phyloP scores from a whole-genome alignment of 306 rosid species.

The Inga laurina region DNA sequence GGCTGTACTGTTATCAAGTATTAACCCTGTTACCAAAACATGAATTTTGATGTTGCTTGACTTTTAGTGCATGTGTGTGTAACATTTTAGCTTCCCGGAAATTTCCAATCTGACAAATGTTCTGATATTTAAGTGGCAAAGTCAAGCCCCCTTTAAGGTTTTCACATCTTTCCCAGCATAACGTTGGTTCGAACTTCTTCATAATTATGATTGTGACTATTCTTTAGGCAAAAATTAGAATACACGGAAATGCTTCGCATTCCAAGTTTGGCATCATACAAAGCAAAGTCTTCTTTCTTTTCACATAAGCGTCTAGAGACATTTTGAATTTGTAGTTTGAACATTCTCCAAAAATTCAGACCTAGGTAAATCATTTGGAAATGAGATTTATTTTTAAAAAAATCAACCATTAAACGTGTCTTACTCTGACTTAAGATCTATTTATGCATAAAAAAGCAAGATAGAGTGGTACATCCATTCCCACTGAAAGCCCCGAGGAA shows the following conservation, averaged over 20 bases:
- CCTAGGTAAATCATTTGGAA: neutral
- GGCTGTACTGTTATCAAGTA: neutral
- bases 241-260: neutral
- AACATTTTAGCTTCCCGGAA: conserved; percentile 17
- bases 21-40: neutral
- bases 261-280: conserved; percentile 19
- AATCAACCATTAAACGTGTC: conserved; percentile 1
- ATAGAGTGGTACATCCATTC: neutral
- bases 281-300: neutral
- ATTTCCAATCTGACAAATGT: conserved; percentile 13
- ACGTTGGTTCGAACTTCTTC: neutral
- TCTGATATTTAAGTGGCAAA: neutral
- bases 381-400: too few relatives aligned
- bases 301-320: neutral
- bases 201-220: conserved; percentile 4
- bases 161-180: conserved; percentile 4
- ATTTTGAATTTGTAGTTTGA: neutral
- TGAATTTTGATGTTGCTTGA: neutral
- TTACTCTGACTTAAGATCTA: too few relatives aligned
- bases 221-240: neutral
- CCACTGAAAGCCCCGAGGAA: neutral
- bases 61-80: neutral
- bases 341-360: neutral
- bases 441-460: too few relatives aligned
- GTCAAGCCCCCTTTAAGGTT: neutral